A percentile compares a stretch with the other conserved stretches of the same genome.
Evolutionary conservation across 2,329 filamentous ascomycete genomes (phyloP).

Genomic region (Arthrinium phaeospermum): DNA sequence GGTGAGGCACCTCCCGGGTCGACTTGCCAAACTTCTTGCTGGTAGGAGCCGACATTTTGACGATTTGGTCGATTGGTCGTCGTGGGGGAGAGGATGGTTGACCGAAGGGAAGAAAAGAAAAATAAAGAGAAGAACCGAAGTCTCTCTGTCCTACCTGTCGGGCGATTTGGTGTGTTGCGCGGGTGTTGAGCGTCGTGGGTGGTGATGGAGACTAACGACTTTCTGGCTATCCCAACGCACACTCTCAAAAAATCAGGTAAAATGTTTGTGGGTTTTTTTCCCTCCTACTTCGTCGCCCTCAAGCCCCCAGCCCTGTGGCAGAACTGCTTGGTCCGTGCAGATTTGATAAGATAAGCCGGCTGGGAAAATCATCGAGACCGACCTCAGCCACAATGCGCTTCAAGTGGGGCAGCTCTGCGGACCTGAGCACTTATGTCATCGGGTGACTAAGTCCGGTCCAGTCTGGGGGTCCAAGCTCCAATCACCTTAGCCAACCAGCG

Average conservation of each 20-base stretch:
- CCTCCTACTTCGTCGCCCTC: not conserved
- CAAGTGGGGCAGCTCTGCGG: not conserved
- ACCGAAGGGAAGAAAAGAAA: slow-evolving; percentile 28
- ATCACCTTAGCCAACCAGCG: slow-evolving; percentile 22
- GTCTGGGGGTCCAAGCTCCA: slow-evolving; percentile 21
- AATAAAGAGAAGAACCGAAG: slow-evolving; percentile 18
- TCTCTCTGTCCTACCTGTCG: slow-evolving; percentile 19
- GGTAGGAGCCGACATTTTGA: slow-evolving; percentile 74
- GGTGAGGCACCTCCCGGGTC: slow-evolving; percentile 86
- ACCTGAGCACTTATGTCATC: slow-evolving; percentile 10
- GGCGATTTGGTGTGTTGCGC: slow-evolving; percentile 14
- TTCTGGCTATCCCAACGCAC: slow-evolving; percentile 5
- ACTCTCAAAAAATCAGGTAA: slow-evolving; percentile 12
- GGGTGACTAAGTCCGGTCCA: not conserved
- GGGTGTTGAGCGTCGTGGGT: slow-evolving; percentile 11
- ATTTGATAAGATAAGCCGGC: slow-evolving; percentile 7
- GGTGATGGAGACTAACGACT: slow-evolving; percentile 5
- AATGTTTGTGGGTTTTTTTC: slow-evolving; percentile 16
- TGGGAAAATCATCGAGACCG: slow-evolving; percentile 2
- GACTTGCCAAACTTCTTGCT: slow-evolving; percentile 98
- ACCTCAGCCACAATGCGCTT: not conserved
- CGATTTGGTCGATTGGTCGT: slow-evolving; percentile 45
- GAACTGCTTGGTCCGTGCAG: not conserved
- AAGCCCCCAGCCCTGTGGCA: slow-evolving; percentile 6
- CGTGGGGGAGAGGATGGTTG: slow-evolving; percentile 28